These are phyloP conservation scores for Suillus plorans DNA, from an alignment of 768 basidiomycete species.

Conservation along the genomic window DNA sequence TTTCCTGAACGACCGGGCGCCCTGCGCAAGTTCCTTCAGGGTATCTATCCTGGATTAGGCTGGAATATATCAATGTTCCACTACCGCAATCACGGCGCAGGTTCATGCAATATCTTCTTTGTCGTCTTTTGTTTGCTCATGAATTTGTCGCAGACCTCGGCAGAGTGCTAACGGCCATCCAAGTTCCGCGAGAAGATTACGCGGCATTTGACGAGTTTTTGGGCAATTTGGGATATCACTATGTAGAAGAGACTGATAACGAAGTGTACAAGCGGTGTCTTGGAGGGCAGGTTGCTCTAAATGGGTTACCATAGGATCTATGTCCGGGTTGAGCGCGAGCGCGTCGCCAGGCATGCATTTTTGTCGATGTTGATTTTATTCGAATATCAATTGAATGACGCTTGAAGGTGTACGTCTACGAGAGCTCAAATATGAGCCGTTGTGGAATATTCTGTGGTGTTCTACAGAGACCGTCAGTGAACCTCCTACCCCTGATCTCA, in stretches of 20 bases:
- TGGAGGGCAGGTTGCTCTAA: slow-evolving; percentile 18
- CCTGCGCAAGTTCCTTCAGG: slow-evolving; percentile 84
- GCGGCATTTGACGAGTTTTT: slow-evolving; percentile 75
- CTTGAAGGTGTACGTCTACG: neutral
- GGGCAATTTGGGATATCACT: slow-evolving; percentile 76
- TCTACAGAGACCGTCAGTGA: neutral
- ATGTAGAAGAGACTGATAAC: slow-evolving; percentile 93
- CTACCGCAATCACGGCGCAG: slow-evolving; percentile 96
- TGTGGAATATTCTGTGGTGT: neutral
- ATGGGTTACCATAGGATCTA: neutral
- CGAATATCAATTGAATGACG: neutral
- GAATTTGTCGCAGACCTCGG: slow-evolving; percentile 67
- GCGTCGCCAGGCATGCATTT: neutral
- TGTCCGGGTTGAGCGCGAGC: neutral
- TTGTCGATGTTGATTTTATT: neutral
- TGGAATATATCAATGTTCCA: slow-evolving; percentile 99
- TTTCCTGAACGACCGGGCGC: slow-evolving; percentile 96
- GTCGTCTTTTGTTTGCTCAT: neutral
- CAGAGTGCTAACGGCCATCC: slow-evolving; percentile 90
- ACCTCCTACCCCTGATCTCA: neutral
- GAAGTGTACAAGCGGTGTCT: slow-evolving; percentile 78
- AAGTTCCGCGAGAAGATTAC: slow-evolving; percentile 73
- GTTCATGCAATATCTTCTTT: slow-evolving; percentile 43
- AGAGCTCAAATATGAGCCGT: neutral
- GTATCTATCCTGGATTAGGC: slow-evolving; percentile 58